Evolutionary conservation across 805 yeast genomes (phyloP), one percentile per base, ranked within the genome.

Genomic region (Starmera dryadoides): DNA sequence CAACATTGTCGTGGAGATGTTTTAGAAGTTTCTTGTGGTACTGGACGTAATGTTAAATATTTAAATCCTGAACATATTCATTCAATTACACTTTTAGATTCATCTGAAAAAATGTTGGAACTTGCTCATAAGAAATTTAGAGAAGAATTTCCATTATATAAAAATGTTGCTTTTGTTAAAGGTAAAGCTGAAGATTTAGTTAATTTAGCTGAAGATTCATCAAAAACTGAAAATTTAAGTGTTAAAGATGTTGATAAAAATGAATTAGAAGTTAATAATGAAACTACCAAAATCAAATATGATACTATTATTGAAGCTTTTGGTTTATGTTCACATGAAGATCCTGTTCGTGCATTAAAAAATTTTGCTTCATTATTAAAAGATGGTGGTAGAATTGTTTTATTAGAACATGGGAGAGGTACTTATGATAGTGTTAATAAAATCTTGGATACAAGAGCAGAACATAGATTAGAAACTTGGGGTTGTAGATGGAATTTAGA

Each of bases 401-500:
- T 93, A 21, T 66, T 93, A 40, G 98, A 93, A 58, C 98, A 93
- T 56, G 98, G 98, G 2, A 70, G 96, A 50, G 86, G 96, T 39
- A 69, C 77, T 0, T 87, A 80, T 66, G 81, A 78, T 38, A 76
- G 81, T 38, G 74, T 93, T 48, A 93, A 93, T 61, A 73, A 77
- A 22, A 77, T 83, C 40, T 67, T 93, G 58, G 97, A 93, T 59
- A 75, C 77, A 43, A 71, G 93, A 45, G 89, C 96, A 4, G 88
- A 78, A 44, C 75, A 77, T 49, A 81, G 96, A 61, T 75, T 89
- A 64, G 76, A 82, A 42, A 78, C 81, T 3, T 93, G 98, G 97
- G 98, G 96, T 1, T 93, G 98, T 61, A 70, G 98, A 55, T 93
- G 98, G 97, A 93, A 93, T 56, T 66, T 93, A 46, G 98, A 93